phyloP scores from a whole-genome alignment of 257 asterid species.

The Solanum dulcamara region DNA sequence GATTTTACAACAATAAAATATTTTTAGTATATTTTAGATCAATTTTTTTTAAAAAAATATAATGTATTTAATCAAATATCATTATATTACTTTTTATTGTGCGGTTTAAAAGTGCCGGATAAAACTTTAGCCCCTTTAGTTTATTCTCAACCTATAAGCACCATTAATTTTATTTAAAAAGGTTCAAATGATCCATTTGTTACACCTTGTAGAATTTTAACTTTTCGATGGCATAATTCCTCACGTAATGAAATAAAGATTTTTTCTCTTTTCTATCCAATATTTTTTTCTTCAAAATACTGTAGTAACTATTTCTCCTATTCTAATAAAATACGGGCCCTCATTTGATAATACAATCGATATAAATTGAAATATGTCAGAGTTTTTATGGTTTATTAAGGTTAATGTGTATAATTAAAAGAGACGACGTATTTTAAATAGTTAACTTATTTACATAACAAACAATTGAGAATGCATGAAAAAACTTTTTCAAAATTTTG shows the following conservation, averaged over 20 bases:
- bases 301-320: neutral
- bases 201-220: neutral
- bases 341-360: neutral
- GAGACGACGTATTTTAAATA: neutral
- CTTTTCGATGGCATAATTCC: neutral
- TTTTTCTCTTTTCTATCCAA: neutral
- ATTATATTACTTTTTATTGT: neutral
- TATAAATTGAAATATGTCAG: neutral
- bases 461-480: neutral
- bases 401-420: neutral
- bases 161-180: neutral
- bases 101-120: neutral
- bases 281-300: neutral
- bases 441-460: neutral
- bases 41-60: rapidly evolving
- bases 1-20: neutral
- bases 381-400: neutral
- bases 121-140: neutral
- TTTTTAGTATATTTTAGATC: neutral
- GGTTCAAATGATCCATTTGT: neutral
- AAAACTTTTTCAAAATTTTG: neutral
- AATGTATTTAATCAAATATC: neutral
- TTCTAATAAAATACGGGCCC: neutral
- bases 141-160: neutral
- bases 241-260: neutral